Evolutionary conservation across 805 yeast genomes (phyloP).

Genomic region (Saccharomycopsis javanensis): DNA sequence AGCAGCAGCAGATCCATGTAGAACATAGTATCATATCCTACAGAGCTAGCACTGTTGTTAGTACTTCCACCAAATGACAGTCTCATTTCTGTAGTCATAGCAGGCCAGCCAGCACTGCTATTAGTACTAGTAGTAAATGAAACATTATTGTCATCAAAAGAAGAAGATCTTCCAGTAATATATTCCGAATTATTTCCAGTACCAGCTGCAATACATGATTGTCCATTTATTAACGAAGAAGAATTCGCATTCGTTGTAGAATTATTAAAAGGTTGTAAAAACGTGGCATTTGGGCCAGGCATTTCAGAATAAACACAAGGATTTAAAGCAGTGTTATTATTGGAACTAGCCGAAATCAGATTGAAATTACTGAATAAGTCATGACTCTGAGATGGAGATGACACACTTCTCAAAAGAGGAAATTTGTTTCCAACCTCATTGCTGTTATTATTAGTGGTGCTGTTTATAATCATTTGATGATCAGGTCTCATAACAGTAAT

Average conservation of each 20-base stretch:
- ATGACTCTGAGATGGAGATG: not conserved
- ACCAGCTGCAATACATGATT: not conserved
- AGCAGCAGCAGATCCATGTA: not conserved
- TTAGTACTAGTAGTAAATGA: not conserved
- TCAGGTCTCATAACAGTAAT: not conserved
- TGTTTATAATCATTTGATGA: not conserved
- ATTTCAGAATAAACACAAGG: not conserved
- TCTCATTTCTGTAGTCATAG: not conserved
- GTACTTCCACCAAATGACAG: not conserved
- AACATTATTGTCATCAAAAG: not conserved
- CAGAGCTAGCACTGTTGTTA: not conserved
- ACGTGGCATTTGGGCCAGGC: not conserved
- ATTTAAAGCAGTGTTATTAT: not conserved
- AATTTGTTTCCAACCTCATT: not conserved
- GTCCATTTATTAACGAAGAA: not conserved
- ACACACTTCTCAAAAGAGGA: not conserved
- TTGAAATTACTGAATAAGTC: not conserved
- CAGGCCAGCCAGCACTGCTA: not conserved
- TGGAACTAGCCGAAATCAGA: not conserved
- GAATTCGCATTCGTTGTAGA: not conserved
- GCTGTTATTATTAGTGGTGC: not conserved
- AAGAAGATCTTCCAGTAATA: not conserved
- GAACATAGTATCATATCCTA: not conserved
- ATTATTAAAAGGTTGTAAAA: not conserved
- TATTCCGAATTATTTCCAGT: not conserved